phyloP scores from a whole-genome alignment of 495 filamentous ascomycete species.

The Oleoguttula mirabilis region DNA sequence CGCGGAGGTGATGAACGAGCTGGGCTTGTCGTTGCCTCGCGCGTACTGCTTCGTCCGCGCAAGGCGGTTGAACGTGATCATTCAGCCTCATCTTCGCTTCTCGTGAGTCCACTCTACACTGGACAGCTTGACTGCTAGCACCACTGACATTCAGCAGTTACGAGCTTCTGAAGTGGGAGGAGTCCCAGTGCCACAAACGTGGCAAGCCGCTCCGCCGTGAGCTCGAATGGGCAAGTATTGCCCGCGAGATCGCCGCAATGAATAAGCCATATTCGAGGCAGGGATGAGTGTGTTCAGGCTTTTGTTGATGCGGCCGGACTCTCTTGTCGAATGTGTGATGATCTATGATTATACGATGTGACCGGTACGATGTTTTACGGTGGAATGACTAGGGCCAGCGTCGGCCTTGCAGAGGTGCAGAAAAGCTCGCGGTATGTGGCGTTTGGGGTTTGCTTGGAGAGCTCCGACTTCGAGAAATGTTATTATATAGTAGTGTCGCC shows the following conservation, averaged over 20 bases:
- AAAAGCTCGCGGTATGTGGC: no score
- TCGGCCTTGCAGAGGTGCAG: no score
- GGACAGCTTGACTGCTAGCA: not conserved
- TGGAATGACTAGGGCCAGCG: not conserved
- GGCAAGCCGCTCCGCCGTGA: conserved; percentile 50
- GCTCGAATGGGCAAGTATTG: conserved; percentile 80
- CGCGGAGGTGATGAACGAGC: conserved; percentile 82
- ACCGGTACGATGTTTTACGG: not conserved
- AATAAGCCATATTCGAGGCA: conserved; percentile 69
- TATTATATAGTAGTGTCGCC: no score
- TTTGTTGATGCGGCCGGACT: no score
- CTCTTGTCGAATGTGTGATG: no score
- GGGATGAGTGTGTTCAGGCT: conserved; percentile 5
- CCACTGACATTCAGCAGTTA: conserved; percentile 34
- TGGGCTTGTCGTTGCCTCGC: conserved; percentile 71
- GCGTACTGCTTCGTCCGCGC: conserved; percentile 96
- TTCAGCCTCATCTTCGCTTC: conserved; percentile 59
- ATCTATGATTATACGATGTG: conserved; percentile 1
- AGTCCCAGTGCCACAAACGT: conserved; percentile 41
- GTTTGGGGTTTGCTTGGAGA: no score
- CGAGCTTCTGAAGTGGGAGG: conserved; percentile 87
- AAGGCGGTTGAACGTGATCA: conserved; percentile 66
- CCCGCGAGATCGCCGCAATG: conserved; percentile 85
- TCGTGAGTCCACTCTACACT: conserved; percentile 35
- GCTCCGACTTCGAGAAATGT: no score